Percentiles rank a stretch among this genome's conserved stretches.
phyloP scores from a whole-genome alignment of 2,329 filamentous ascomycete species.

The Hypoxylon sp. region DNA sequence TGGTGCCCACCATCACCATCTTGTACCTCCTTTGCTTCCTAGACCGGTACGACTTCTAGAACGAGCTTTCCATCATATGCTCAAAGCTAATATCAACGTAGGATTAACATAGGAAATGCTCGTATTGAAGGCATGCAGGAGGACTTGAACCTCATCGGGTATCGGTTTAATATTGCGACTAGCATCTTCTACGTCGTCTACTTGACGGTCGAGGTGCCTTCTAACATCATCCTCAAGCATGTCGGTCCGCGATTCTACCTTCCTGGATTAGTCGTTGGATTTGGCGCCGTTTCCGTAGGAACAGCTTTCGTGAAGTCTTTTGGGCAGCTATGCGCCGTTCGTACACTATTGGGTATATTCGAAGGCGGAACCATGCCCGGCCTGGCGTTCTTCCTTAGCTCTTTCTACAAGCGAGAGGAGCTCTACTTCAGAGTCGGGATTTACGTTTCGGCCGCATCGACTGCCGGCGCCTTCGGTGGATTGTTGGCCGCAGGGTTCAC shows the following conservation, averaged over 20 bases:
- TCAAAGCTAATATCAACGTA: constrained; percentile 45
- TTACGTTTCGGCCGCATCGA: constrained; percentile 66
- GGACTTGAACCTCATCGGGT: constrained; percentile 63
- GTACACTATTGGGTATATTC: constrained; percentile 66
- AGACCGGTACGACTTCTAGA: constrained; percentile 49
- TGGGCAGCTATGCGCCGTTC: constrained; percentile 60
- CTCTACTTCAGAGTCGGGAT: constrained; percentile 68
- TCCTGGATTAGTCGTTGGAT: constrained; percentile 66
- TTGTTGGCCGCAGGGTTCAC: constrained; percentile 66
- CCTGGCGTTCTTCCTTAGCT: constrained; percentile 68
- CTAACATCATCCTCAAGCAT: constrained; percentile 67
- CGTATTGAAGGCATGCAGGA: constrained; percentile 66
- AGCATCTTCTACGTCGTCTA: constrained; percentile 72
- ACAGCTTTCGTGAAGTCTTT: constrained; percentile 66
- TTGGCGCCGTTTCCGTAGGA: constrained; percentile 67
- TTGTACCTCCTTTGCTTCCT: constrained; percentile 68
- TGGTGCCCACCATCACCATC: constrained; percentile 65
- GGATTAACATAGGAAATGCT: constrained; percentile 66
- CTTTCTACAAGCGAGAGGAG: constrained; percentile 69
- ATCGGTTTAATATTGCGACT: constrained; percentile 69
- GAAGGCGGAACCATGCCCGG: constrained; percentile 71
- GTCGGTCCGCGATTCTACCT: constrained; percentile 67
- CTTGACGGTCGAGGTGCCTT: constrained; percentile 67
- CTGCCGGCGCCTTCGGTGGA: constrained; percentile 70
- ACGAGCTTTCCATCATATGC: neutral